Conservation (phyloP, 129 eudicot genomes). For the Helianthus tuberosus region DNA sequence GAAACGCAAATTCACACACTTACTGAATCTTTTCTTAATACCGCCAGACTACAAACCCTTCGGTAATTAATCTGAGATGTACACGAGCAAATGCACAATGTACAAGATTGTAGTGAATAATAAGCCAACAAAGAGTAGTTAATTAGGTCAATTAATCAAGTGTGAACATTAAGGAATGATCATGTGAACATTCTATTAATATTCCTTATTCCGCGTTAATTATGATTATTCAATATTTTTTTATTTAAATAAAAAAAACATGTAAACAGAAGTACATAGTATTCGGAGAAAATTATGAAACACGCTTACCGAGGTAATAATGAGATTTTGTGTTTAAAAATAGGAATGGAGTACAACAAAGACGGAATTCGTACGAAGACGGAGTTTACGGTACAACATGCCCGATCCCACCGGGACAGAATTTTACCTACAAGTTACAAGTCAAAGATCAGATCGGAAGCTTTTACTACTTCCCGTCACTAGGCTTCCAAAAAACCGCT, state of each 20-base stretch:
- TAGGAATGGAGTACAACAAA: constrained; percentile 89
- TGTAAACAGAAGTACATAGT: background rate
- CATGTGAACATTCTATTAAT: constrained; percentile 23
- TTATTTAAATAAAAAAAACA: background rate
- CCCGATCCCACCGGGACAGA: constrained; percentile 88
- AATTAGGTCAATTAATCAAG: background rate
- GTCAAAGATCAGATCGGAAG: constrained; percentile 95
- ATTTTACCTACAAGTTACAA: constrained; percentile 78
- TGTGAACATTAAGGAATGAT: constrained; percentile 20
- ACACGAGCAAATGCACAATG: background rate
- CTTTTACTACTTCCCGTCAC: constrained; percentile 83
- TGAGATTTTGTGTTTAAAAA: background rate
- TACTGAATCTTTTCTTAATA: no score
- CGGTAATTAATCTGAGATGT: background rate
- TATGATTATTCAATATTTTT: background rate
- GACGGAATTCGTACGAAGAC: constrained; percentile 80
- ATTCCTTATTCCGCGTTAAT: constrained; percentile 26
- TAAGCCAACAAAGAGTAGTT: background rate
- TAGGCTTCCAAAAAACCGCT: constrained; percentile 85
- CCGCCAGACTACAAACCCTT: no score
- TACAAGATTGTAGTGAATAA: background rate
- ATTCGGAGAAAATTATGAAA: constrained; percentile 16
- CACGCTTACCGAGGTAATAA: background rate
- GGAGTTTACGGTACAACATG: constrained; percentile 92
- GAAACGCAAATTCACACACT: no score